Evolutionary conservation across 2,329 filamentous ascomycete genomes (phyloP), one percentile per base, ranked within the genome.

Genomic region (Trichoderma citrinoviride): DNA sequence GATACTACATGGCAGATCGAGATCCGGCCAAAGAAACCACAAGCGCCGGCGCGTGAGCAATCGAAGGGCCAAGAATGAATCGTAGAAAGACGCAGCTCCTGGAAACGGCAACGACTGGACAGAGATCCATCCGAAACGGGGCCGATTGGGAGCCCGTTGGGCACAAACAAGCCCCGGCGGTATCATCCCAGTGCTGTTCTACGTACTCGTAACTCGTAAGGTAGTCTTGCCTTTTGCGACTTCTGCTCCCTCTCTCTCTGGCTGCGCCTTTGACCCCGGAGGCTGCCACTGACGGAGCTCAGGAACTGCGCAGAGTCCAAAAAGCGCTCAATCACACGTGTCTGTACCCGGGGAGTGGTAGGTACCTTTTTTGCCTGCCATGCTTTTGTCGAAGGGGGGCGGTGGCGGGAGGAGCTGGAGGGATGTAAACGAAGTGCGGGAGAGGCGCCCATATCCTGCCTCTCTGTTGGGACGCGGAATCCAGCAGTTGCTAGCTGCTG

Each of bases 11-110:
- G 19, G n/a, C n/a, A 29, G 23, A 47, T 27, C 29, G 46, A 40
- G 23, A 40, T 29, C 17, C 37, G 21, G 58, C 58, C 58, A 61
- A 61, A 49, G 44, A 15, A 47, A 44, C 37, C 25, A 29, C 47
- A 61, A 37, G 37, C 58, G 47, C 47, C 37, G 25, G 58, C 58
- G 58, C 58, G 58, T 61, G 58, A 61, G 58, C 47, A 14, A 43
- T 61, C 53, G 40, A 62, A 53, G 49, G 49, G 49, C 8, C n/a
- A 50, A 52, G 43, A 52, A 27, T 19, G 19, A 61, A 61, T n/a
- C n/a, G 25, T 19, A n/a, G 12, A 37, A 52, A 33, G 49, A 19
- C 7, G 49, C 49, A 33, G 49, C 44, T 23, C 47, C 27, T 17
- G 49, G 27, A 44, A n/a, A 7, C 19, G 43, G 43, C 10, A 44